Evolutionary conservation across 2,329 filamentous ascomycete genomes (phyloP).

Genomic region (Aotearoamyces nothofagi): DNA sequence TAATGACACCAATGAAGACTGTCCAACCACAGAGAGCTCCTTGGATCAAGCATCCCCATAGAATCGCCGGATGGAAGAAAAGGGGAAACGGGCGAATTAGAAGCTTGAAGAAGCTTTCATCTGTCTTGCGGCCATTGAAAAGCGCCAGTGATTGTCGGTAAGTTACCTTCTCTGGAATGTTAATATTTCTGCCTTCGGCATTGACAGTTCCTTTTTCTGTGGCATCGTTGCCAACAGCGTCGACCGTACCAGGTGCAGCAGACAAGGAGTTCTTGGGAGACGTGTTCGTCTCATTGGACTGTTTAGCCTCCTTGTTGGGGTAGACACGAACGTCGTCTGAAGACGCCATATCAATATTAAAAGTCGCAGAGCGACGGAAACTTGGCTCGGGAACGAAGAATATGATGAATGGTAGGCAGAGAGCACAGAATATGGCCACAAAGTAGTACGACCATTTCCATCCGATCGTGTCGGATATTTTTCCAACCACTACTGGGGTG

Average conservation of each 20-base stretch:
- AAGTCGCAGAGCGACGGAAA: slow-evolving; percentile 46
- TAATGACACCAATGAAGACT: slow-evolving; percentile 73
- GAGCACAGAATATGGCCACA: slow-evolving; percentile 67
- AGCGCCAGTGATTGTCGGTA: slow-evolving; percentile 46
- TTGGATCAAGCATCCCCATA: slow-evolving; percentile 70
- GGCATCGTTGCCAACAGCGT: slow-evolving; percentile 2
- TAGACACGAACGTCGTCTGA: slow-evolving; percentile 7
- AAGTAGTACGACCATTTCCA: slow-evolving; percentile 86
- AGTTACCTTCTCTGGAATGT: slow-evolving; percentile 31
- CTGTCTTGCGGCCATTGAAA: slow-evolving; percentile 71
- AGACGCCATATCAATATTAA: slow-evolving; percentile 52
- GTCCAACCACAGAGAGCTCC: slow-evolving; percentile 91
- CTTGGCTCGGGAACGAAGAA: slow-evolving; percentile 79
- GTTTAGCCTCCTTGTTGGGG: not conserved
- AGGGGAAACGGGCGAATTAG: slow-evolving; percentile 66
- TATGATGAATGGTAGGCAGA: slow-evolving; percentile 54
- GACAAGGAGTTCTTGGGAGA: not conserved
- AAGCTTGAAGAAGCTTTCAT: slow-evolving; percentile 54
- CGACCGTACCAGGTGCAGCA: too few species aligned
- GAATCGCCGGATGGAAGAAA: slow-evolving; percentile 69
- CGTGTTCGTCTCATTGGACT: not conserved
- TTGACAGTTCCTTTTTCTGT: slow-evolving; percentile 1
- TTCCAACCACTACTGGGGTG: slow-evolving; percentile 82
- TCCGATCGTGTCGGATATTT: slow-evolving; percentile 61
- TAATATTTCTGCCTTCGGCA: slow-evolving; percentile 1